phyloP scores from a whole-genome alignment of 257 asterid species.

The Schizonepeta tenuifolia region DNA sequence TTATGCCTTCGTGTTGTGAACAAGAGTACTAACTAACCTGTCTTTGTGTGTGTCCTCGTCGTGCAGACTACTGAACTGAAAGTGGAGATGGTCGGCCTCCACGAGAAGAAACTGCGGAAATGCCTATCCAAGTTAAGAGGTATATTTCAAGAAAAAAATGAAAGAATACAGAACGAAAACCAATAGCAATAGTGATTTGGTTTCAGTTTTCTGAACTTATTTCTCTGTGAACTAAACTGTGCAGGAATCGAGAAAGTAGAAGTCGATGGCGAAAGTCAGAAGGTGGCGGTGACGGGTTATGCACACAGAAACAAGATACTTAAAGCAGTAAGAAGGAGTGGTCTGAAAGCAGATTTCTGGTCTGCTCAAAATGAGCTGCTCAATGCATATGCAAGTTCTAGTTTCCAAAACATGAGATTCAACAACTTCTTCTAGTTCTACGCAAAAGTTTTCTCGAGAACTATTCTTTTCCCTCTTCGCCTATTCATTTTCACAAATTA shows the following conservation, averaged over 20 bases:
- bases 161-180: background rate
- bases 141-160: background rate
- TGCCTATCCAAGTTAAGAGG: constrained; percentile 54
- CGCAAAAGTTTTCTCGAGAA: background rate
- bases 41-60: background rate
- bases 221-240: background rate
- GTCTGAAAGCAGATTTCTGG: constrained; percentile 61
- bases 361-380: constrained; percentile 57
- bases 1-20: no score
- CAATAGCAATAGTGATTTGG: background rate
- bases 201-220: background rate
- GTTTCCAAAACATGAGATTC: constrained; percentile 39
- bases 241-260: constrained; percentile 54
- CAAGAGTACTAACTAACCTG: constrained; percentile 11
- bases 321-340: constrained; percentile 48
- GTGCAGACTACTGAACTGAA: constrained; percentile 52
- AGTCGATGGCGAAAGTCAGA: constrained; percentile 49
- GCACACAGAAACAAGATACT: constrained; percentile 57
- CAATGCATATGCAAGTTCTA: constrained; percentile 44
- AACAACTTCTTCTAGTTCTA: constrained; percentile 38
- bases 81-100: constrained; percentile 59
- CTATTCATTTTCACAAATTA: background rate
- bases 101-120: constrained; percentile 54
- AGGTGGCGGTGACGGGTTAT: constrained; percentile 47
- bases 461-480: background rate